A percentile compares a stretch with the other conserved stretches of the same genome.
These are phyloP conservation scores for Chalciporus pseudorubinellus DNA, from an alignment of 768 basidiomycete species.

Conservation along the genomic window DNA sequence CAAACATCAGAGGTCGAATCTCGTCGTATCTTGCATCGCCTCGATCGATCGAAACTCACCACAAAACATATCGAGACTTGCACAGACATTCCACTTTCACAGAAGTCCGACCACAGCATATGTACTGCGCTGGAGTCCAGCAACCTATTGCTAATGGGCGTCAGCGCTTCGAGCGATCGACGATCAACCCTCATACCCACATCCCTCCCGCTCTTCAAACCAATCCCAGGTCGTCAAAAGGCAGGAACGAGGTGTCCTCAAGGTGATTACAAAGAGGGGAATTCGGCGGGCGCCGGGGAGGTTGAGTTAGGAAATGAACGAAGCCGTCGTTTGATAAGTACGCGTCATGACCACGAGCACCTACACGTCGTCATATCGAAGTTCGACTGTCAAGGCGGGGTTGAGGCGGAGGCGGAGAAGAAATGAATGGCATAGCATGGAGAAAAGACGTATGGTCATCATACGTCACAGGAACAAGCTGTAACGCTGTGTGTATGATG, in stretches of 20 bases:
- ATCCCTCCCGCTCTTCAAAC: background rate
- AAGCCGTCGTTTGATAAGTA: no score
- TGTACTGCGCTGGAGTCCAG: no score
- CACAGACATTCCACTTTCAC: background rate
- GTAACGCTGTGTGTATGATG: background rate
- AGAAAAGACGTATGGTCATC: constrained; percentile 3
- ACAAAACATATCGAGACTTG: background rate
- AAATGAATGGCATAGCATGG: constrained; percentile 5
- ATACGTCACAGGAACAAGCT: constrained; percentile 31
- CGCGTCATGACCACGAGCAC: constrained; percentile 8
- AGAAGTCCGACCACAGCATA: no score
- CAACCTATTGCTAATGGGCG: no score
- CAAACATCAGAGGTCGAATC: no score
- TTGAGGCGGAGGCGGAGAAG: constrained; percentile 29
- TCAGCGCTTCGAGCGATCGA: no score
- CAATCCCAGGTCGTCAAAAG: background rate
- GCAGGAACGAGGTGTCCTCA: constrained; percentile 26
- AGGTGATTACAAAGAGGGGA: constrained; percentile 30
- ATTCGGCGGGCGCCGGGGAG: constrained; percentile 6
- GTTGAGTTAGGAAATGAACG: constrained; percentile 10
- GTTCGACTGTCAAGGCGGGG: constrained; percentile 22
- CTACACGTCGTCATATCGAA: constrained; percentile 17
- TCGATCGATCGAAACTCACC: background rate
- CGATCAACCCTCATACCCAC: constrained; percentile 4
- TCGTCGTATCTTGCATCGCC: background rate